Base-by-base conservation (phyloP, 805 yeast species). In the Cyberlindnera euphorbiiphila region DNA sequence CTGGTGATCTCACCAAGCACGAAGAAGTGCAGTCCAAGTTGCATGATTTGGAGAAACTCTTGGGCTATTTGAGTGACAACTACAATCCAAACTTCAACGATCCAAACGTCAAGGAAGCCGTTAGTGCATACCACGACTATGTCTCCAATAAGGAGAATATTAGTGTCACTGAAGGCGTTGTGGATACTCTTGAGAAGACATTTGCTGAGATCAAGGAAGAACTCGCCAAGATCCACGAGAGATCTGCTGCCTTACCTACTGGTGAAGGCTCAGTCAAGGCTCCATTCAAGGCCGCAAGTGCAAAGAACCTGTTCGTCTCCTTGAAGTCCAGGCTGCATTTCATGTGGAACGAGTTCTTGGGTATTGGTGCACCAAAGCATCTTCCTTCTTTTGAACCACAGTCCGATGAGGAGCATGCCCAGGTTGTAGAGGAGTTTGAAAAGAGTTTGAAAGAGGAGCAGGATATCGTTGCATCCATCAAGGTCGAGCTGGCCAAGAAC, bases 11-110 rank as follows among this genome's bases (percentile, higher is more conserved):
- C 4, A 24, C 32, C 6, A 44, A 34, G 18, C 44, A 47, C 22
- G 49, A 42, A 4, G 30, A 39, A 2, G 29, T 53, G 16, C 19
- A 41, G 32, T 39, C 41, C 21, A 37, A 54, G 37, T 46, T 65
- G 42, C 27, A 41, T 15, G 40, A 48, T 4, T 56, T 82, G 40
- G 81, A 76, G 43, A 32, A 39, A 0, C 55, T 75, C 6, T 60
- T 82, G 49, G 49, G 56, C 1, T 65, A 66, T 29, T 60, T 82
- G 54, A 56, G 68, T 6, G 56, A 67, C 6, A 70, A 78, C 40
- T 81, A 81, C 52, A 82, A 84, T 51, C 88, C 85, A 28, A 83
- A 84, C 56, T 81, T 81, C 62, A 84, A 84, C 53, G 89, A 84
- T 58, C 67, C 72, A 9, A 84, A 81, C 0, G 91, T 84, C 7